Base-by-base conservation (phyloP, 768 basidiomycete genomes). In the Phaeotremella fagi region DNA sequence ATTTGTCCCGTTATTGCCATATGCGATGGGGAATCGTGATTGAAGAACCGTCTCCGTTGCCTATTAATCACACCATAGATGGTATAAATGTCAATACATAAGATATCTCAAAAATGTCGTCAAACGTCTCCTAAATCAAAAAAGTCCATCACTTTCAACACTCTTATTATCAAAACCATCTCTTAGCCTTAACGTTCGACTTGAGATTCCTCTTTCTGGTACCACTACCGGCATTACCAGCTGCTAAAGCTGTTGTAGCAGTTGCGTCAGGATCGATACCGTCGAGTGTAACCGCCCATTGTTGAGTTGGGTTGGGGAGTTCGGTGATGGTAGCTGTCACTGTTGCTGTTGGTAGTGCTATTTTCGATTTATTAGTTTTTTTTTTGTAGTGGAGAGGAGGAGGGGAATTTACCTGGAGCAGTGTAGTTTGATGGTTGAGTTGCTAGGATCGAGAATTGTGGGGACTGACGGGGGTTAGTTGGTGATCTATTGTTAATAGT, bases 231-330 rank as follows among this genome's bases (percentile, higher is more conserved):
- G 65, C 65, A 27, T 67, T 60, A 33, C 65, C 65, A 24, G 62
- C 65, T 16, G 54, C 45, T 22, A 27, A 26, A 9, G 48, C 38
- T 9, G 6, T 48, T 3, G 50, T 60, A 3, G 55, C 50, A 6
- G 68, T 70, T 9, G 61, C 68, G 48, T 64, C 65, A 3, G 68
- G 63, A 54, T 70, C 60, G 36, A 59, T 57, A 64, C 69, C 69
- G 56, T 71, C 65, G 16, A 71, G 54, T 2, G 69, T 71, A 46
- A 68, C 26, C 14, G 69, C 69, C 61, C 61, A 74, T 55, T 70
- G 61, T 59, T 71, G 68, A 1, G 66, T 71, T 18, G 70, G 72
- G 50, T 71, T 68, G 24, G 72, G 72, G 12, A 57, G 47, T 18
- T 50, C 55, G 7, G 66, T 64, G 11, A 72, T 18, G 2, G 67